phyloP scores from a whole-genome alignment of 2,329 filamentous ascomycete species.

The Cladosporium sp. region DNA sequence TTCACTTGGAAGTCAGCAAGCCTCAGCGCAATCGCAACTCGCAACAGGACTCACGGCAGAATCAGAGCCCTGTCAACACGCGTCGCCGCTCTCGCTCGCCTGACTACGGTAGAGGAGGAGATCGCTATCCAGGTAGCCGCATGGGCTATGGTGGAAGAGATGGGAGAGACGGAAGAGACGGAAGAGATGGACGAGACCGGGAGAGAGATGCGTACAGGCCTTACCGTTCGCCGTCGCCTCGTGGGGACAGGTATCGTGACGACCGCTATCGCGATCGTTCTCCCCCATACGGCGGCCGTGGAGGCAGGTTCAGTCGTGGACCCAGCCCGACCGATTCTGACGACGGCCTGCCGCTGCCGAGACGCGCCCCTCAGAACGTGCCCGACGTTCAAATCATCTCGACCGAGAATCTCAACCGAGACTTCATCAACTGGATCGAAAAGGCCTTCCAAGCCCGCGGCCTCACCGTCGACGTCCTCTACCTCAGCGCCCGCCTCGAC shows the following conservation, averaged over 20 bases:
- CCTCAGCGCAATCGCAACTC: conserved; percentile 54
- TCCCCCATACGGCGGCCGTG: conserved; percentile 36
- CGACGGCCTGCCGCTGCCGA: conserved; percentile 63
- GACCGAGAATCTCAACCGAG: conserved; percentile 61
- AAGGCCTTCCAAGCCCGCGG: conserved; percentile 64
- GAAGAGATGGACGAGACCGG: conserved; percentile 18
- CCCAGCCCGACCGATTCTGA: conserved; percentile 57
- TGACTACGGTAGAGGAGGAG: conserved; percentile 47
- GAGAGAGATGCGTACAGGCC: conserved; percentile 54
- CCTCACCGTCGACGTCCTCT: conserved; percentile 71
- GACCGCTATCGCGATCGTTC: conserved; percentile 29
- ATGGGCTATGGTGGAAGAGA: conserved; percentile 41
- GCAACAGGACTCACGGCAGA: conserved; percentile 11
- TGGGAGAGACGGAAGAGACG: conserved; percentile 42
- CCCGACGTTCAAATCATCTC: conserved; percentile 87
- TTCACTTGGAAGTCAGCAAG: conserved; percentile 87
- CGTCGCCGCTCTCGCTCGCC: conserved; percentile 54
- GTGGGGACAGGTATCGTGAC: conserved; percentile 20
- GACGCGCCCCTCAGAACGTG: conserved; percentile 65
- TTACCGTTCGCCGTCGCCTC: conserved; percentile 42
- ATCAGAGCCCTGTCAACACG: conserved; percentile 15
- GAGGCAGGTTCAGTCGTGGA: conserved; percentile 25
- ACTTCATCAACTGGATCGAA: conserved; percentile 80
- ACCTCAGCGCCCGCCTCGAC: conserved; percentile 68
- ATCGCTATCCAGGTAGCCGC: conserved; percentile 1